phyloP scores from a whole-genome alignment of 768 basidiomycete genomes.

The Rhizopogon rudus region DNA sequence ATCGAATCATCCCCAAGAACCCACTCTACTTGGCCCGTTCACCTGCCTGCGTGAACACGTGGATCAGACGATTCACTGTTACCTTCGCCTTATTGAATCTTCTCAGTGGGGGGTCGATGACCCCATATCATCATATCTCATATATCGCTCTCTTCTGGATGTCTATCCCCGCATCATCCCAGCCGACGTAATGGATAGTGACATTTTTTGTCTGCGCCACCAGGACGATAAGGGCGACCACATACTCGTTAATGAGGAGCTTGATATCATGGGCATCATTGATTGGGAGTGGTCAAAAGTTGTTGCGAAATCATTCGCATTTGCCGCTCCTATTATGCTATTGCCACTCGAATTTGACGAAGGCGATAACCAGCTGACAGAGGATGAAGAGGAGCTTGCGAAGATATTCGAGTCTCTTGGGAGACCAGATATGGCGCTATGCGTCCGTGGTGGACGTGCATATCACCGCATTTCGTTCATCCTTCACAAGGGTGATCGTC shows the following conservation, averaged over 20 bases:
- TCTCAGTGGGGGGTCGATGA: not conserved
- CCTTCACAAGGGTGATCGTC: not conserved
- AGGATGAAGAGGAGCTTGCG: not conserved
- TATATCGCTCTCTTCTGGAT: constrained; percentile 7
- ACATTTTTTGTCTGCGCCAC: constrained; percentile 15
- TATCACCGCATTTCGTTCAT: not conserved
- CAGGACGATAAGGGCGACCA: constrained; percentile 21
- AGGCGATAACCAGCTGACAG: not conserved
- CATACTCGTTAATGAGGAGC: constrained; percentile 18
- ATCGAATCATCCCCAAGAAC: not conserved
- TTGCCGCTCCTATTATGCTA: not conserved
- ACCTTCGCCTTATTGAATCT: not conserved
- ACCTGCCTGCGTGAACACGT: not conserved
- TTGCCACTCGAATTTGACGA: not conserved
- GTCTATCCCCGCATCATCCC: not conserved
- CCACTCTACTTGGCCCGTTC: not conserved
- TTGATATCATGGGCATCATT: constrained; percentile 19
- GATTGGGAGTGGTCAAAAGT: constrained; percentile 24
- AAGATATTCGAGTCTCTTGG: not conserved
- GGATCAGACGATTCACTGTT: not conserved
- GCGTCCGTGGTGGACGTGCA: not conserved
- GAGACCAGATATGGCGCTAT: not conserved
- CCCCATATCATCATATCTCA: not conserved
- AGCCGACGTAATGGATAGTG: not conserved
- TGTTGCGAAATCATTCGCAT: not conserved